Conservation (phyloP, 164 flowering plant species). For the Dillenia suffruticosa region DNA sequence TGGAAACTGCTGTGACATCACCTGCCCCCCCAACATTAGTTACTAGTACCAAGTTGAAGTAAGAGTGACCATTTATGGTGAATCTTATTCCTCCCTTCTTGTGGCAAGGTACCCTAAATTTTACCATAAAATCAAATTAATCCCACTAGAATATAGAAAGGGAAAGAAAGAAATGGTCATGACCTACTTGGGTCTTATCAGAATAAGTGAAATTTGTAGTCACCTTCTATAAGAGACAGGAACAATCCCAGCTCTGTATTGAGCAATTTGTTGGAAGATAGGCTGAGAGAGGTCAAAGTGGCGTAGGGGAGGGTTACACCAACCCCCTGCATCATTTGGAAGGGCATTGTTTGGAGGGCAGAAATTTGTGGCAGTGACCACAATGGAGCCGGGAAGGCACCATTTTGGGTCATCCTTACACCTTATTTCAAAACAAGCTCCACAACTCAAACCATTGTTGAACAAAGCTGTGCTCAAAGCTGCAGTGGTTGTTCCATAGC, state of each 20-base stretch:
- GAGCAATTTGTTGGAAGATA: conserved; percentile 66
- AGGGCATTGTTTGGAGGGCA: conserved; percentile 73
- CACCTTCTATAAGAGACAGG: conserved; percentile 80
- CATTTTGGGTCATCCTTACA: conserved; percentile 52
- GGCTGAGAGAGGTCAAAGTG: conserved; percentile 90
- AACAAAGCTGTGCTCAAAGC: conserved; percentile 74
- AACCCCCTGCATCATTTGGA: conserved; percentile 53
- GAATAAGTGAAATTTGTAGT: not conserved
- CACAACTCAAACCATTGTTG: conserved; percentile 72
- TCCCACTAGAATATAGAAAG: not conserved
- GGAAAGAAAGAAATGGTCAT: not conserved
- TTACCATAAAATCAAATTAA: not conserved
- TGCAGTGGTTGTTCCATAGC: conserved; percentile 78
- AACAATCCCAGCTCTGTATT: conserved; percentile 66
- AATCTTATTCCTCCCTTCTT: conserved; percentile 76
- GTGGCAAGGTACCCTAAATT: conserved; percentile 58
- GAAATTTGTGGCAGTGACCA: conserved; percentile 83
- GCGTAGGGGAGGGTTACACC: conserved; percentile 76
- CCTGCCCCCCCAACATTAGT: conserved; percentile 89
- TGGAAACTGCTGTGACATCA: conserved; percentile 49
- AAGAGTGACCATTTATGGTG: conserved; percentile 70
- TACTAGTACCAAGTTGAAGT: conserved; percentile 74
- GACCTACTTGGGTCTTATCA: not conserved
- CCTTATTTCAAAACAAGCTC: conserved; percentile 67
- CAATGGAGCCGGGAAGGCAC: conserved; percentile 60